Evolutionary conservation across 108 stramenopile species (phyloP), one percentile per base, ranked within the genome.

Genomic region (Cylindrotheca closterium): DNA sequence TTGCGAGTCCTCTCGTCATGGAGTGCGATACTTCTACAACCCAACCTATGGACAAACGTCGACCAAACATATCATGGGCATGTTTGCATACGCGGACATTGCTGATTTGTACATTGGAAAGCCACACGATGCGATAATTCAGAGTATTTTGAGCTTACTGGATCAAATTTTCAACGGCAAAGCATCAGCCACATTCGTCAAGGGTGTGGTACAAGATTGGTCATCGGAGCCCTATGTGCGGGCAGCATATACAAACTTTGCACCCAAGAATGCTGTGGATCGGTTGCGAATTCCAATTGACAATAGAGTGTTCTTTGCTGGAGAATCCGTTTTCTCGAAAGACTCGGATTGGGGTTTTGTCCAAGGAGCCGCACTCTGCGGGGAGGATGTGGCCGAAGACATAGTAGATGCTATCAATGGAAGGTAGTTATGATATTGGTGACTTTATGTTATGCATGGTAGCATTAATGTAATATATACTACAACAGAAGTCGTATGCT

Each of bases 171-270:
- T 57, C 37, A 53, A 68, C 12, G 60, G 60, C 1, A 30, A 63
- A 19, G 73, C 60, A 3, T 47, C 53, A 18, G n/a, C 7, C 15
- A 45, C 34, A n/a, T 71, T 55, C 30, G 34, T 56, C 19, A 21
- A 63, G 21, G 22, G 49, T 24, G 18, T 54, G 7, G 61, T 71
- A 7, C 70, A 71, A 29, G 63, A 74, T 55, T 74, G 73, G 73
- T 62, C 60, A 3, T 34, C 55, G 23, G 64, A 74, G 60, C 67
- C 67, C 2, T 68, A 33, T 27, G 23, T 63, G 5, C 19, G 26
- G n/a, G 66, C 60, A 12, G 15, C 60, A 12, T 72, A 72, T 28
- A 24, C 67, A 15, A n/a, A n/a, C n/a, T n/a, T n/a, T n/a, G 26
- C 3, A 4, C 46, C 25, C 45, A 12, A 46, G 5, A 4, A 4